Conservation (phyloP, 2,329 filamentous ascomycete species). For the Hypoxylon sp. region DNA sequence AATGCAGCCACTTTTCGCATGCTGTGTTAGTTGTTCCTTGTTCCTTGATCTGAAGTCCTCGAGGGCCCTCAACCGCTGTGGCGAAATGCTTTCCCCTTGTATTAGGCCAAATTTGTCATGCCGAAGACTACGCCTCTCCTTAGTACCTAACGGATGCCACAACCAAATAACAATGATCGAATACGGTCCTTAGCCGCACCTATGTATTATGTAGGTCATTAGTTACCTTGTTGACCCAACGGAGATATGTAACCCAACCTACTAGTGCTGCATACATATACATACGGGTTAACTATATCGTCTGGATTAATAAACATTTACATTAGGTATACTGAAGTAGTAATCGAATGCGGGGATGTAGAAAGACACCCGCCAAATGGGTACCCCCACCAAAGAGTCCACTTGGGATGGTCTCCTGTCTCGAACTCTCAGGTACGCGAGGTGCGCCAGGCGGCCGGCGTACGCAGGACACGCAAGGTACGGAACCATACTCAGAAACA, state of each 20-base stretch:
- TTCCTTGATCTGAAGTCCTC: not conserved
- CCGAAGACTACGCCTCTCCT: not conserved
- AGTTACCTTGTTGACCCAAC: not conserved
- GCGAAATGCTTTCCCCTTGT: conserved; percentile 9
- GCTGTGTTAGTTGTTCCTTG: not conserved
- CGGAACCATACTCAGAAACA: conserved; percentile 1
- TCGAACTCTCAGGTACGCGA: conserved; percentile 1
- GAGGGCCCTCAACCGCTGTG: conserved; percentile 6
- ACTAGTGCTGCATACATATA: not conserved
- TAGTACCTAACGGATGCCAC: not conserved
- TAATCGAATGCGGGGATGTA: conserved; percentile 1
- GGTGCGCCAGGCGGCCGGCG: not conserved
- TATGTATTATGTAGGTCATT: not conserved
- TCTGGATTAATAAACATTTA: conserved; percentile 1
- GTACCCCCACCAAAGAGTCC: conserved; percentile 1
- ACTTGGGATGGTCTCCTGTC: not conserved
- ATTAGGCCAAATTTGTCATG: conserved; percentile 9
- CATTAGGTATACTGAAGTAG: not conserved
- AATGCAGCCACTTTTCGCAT: conserved; percentile 23
- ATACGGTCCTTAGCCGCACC: not conserved
- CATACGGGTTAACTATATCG: not conserved
- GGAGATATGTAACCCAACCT: not conserved
- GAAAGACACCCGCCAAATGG: not conserved
- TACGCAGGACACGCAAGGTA: not conserved
- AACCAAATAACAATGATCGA: not conserved